Evolutionary conservation across 129 eudicot species (phyloP).

Genomic region (Centaurea solstitialis): DNA sequence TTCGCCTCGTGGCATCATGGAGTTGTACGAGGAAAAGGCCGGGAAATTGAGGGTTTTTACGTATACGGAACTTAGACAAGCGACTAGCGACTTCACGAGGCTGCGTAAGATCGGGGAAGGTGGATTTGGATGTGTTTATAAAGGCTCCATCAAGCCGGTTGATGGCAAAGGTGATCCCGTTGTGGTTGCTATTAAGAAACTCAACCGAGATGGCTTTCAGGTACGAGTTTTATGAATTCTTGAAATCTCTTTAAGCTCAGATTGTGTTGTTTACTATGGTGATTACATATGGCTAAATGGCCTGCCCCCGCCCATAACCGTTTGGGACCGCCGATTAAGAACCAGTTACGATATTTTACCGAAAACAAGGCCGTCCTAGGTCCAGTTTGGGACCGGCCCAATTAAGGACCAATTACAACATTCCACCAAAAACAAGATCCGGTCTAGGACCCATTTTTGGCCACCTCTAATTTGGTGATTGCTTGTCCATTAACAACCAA

Average conservation of each 20-base stretch:
- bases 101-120: slow-evolving; percentile 89
- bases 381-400: too few species aligned
- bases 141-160: slow-evolving; percentile 61
- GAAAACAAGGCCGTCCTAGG: too few species aligned
- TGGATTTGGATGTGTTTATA: slow-evolving; percentile 88
- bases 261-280: too few species aligned
- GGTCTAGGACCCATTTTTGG: too few species aligned
- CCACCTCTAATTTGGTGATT: too few species aligned
- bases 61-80: slow-evolving; percentile 64
- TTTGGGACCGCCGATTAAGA: too few species aligned
- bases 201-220: slow-evolving; percentile 82
- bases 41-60: slow-evolving; percentile 73
- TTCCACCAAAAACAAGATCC: too few species aligned
- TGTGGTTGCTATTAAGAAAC: slow-evolving; percentile 75
- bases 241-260: too few species aligned
- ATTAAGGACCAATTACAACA: too few species aligned
- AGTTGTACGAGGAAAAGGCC: slow-evolving; percentile 70
- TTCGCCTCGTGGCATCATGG: slow-evolving; percentile 61
- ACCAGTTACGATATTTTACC: too few species aligned
- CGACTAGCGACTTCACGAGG: slow-evolving; percentile 70
- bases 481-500: not conserved
- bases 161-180: slow-evolving; percentile 59
- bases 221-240: slow-evolving; percentile 19
- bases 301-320: too few species aligned
- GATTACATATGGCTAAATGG: too few species aligned